Conservation (phyloP, 2,329 filamentous ascomycete genomes). For the Xylaria sp. region DNA sequence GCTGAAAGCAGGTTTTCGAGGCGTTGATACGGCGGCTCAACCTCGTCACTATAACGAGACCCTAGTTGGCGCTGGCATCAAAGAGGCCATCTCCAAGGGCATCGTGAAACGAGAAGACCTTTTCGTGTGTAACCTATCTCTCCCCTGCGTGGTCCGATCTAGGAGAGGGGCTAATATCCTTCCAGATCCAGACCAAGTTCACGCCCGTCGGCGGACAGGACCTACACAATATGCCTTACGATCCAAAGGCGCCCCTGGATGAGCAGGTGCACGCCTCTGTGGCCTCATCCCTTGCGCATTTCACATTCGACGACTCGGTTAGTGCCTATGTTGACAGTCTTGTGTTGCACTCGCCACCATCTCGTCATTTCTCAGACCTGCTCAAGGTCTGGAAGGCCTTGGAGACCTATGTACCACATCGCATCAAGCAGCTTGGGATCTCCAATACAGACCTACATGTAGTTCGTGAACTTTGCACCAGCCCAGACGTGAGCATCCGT, state of each 20-base stretch:
- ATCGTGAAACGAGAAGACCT: slow-evolving; percentile 68
- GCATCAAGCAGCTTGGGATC: slow-evolving; percentile 75
- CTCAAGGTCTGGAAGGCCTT: slow-evolving; percentile 73
- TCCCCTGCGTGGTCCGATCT: slow-evolving; percentile 7
- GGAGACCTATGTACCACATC: slow-evolving; percentile 71
- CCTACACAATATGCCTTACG: slow-evolving; percentile 68
- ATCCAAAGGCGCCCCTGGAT: slow-evolving; percentile 64
- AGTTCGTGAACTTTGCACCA: slow-evolving; percentile 62
- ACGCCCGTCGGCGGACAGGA: slow-evolving; percentile 73
- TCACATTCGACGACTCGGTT: slow-evolving; percentile 51
- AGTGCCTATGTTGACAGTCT: slow-evolving; percentile 73
- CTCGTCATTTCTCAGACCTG: slow-evolving; percentile 56
- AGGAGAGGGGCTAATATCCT: slow-evolving; percentile 27
- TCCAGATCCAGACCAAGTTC: slow-evolving; percentile 84
- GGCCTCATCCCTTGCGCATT: slow-evolving; percentile 43
- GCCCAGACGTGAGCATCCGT: slow-evolving; percentile 47
- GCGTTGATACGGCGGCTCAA: slow-evolving; percentile 81
- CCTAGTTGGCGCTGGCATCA: slow-evolving; percentile 74
- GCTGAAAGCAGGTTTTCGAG: slow-evolving; percentile 74
- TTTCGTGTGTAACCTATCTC: slow-evolving; percentile 61
- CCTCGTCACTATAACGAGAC: slow-evolving; percentile 81
- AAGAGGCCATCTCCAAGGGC: slow-evolving; percentile 67
- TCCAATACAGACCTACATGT: slow-evolving; percentile 74
- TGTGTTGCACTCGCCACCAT: slow-evolving; percentile 73
- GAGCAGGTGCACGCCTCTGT: slow-evolving; percentile 59